Evolutionary conservation across 352 stramenopile genomes (phyloP).

Genomic region (Globisporangium abappressorium): DNA sequence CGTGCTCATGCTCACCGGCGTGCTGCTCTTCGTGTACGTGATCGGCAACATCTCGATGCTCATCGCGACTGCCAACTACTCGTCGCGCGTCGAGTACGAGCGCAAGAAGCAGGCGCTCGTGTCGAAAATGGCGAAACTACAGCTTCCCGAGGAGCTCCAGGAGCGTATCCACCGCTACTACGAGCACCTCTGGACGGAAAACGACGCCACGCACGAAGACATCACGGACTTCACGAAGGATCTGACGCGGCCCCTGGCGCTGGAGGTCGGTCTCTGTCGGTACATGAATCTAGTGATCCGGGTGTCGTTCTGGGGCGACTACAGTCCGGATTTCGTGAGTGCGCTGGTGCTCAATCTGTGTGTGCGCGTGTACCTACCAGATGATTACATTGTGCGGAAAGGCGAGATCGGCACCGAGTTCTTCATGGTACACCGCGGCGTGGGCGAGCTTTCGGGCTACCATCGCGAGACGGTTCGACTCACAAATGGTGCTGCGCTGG

Average conservation of each 20-base stretch:
- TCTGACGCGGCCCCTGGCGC: conserved; percentile 34
- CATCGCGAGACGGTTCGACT: conserved; percentile 11
- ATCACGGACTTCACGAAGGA: conserved; percentile 35
- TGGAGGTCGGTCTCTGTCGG: conserved; percentile 40
- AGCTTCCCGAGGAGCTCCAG: conserved; percentile 28
- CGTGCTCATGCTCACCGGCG: conserved; percentile 3
- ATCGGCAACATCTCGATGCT: conserved; percentile 26
- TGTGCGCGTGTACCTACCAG: conserved; percentile 39
- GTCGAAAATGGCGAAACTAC: conserved; percentile 21
- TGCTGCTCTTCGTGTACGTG: conserved; percentile 12
- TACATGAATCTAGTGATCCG: conserved; percentile 34
- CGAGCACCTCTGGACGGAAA: conserved; percentile 41
- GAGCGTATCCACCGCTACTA: conserved; percentile 46
- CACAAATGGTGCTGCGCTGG: conserved; percentile 17
- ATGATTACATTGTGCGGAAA: conserved; percentile 45
- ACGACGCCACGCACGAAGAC: conserved; percentile 38
- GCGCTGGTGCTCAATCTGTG: conserved; percentile 32
- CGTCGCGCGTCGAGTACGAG: conserved; percentile 12
- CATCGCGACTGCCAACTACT: conserved; percentile 11
- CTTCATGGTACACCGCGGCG: conserved; percentile 42
- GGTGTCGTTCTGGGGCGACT: conserved; percentile 41
- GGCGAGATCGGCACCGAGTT: conserved; percentile 33
- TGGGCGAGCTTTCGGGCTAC: conserved; percentile 23
- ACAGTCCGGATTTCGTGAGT: conserved; percentile 35
- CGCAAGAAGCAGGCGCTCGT: conserved; percentile 24